These are phyloP conservation scores for Actinidia chinensis DNA, from an alignment of 179 eudicot species.

Conservation along the genomic window DNA sequence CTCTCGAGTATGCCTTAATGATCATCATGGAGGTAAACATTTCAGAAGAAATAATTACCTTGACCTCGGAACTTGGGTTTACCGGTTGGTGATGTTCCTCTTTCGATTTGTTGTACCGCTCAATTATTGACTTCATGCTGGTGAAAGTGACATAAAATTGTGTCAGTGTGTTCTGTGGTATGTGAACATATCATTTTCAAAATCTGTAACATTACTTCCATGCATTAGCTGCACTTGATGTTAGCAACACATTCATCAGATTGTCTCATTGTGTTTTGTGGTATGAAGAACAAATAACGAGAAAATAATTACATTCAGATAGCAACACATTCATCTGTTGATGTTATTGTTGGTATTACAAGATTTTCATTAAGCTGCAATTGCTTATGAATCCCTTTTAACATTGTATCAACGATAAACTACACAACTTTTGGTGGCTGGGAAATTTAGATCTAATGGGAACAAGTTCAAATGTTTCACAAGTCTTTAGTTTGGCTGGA, in stretches of 20 bases:
- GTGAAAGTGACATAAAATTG: conserved; percentile 5
- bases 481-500: neutral
- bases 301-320: neutral
- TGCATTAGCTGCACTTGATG: neutral
- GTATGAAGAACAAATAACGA: neutral
- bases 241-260: no score
- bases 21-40: neutral
- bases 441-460: neutral
- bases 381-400: neutral
- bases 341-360: neutral
- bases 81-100: conserved; percentile 25
- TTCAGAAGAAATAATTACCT: conserved; percentile 17
- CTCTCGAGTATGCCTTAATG: neutral
- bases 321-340: neutral
- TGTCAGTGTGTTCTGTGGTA: conserved; percentile 1
- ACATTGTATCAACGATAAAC: neutral
- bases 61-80: conserved; percentile 25
- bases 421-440: neutral
- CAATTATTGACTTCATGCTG: conserved; percentile 33
- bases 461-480: neutral
- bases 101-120: conserved; percentile 26
- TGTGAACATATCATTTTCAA: neutral
- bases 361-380: neutral
- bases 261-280: no score
- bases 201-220: neutral